These are phyloP conservation scores for Moesziomyces sp. DNA, from an alignment of 1,284 basidiomycete genomes.

Conservation along the genomic window DNA sequence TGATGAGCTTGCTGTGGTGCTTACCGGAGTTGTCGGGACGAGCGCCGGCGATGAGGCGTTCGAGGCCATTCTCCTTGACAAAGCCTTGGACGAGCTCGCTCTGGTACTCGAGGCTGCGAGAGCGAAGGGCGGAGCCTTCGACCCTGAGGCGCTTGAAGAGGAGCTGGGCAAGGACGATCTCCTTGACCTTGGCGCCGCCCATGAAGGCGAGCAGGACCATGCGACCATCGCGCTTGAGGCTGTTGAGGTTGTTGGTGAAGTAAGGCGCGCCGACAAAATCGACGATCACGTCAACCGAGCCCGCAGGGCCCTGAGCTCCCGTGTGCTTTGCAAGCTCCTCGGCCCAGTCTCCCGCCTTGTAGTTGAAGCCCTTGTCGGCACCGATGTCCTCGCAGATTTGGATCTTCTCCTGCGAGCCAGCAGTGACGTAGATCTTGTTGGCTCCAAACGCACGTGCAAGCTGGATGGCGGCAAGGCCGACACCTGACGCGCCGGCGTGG, in stretches of 20 bases:
- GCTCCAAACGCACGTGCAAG: constrained; percentile 80
- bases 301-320: constrained; percentile 37
- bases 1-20: constrained; percentile 45
- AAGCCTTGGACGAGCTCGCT: constrained; percentile 79
- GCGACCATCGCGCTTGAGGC: constrained; percentile 80
- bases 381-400: constrained; percentile 77
- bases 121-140: constrained; percentile 87
- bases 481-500: constrained; percentile 78
- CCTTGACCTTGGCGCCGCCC: constrained; percentile 77
- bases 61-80: constrained; percentile 47
- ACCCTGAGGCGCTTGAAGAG: constrained; percentile 87
- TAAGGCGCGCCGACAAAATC: constrained; percentile 89
- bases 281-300: constrained; percentile 80
- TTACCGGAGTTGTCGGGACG: constrained; percentile 4
- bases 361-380: constrained; percentile 81
- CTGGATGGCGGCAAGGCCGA: constrained; percentile 90
- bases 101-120: constrained; percentile 83
- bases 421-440: constrained; percentile 72
- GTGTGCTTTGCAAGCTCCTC: constrained; percentile 70
- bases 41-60: constrained; percentile 32
- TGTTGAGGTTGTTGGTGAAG: constrained; percentile 82
- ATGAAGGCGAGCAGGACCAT: constrained; percentile 78
- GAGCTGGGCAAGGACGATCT: constrained; percentile 77
- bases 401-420: constrained; percentile 85
- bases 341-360: constrained; percentile 84